Base-by-base conservation (phyloP, 2,329 filamentous ascomycete species). In the Ophiosphaerella narmari region DNA sequence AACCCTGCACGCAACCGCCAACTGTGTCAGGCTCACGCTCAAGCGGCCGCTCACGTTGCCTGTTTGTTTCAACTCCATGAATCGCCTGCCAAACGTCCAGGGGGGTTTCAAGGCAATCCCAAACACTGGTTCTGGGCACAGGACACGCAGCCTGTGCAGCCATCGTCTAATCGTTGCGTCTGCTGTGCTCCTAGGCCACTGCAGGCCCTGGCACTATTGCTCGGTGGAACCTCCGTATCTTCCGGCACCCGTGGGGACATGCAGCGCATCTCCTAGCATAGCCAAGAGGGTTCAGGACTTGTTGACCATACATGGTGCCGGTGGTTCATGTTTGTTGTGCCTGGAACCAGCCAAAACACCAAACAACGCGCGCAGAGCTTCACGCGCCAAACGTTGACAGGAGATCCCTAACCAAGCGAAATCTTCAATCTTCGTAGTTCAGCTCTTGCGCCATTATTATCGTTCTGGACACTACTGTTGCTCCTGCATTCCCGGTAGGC, bases 331-430 rank as follows among this genome's bases (percentile, higher is more conserved):
- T 63, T 60, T 67, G 60, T 66, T 66, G 48, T 65, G 61, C 57
- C 57, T 54, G 44, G 56, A 43, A 49, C 39, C 48, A 50, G 57
- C 59, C 53, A 54, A 55, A 47, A 53, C 56, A 21, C 44, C 50
- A 68, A 72, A 73, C 68, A 71, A 72, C 67, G 68, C 69, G 68
- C 11, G 49, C 47, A 51, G 57, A 52, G 60, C 54, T 60, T 57
- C 54, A 60, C 57, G 46, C 58, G 39, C 55, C 46, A 62, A 53
- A 57, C 48, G 52, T 55, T 63, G 61, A 60, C 68, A 65, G 65
- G 59, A 54, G 52, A 57, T 55, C 67, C 66, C 48, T 61, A 60
- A 39, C 43, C 31, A 52, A 36, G 31, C 47, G 12, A 31, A 3
- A 26, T 40, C 26, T 34, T 44, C 44, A 3, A 26, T 40, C 26